phyloP scores from a whole-genome alignment of 306 rosid species.

The Dalbergia cultrata region DNA sequence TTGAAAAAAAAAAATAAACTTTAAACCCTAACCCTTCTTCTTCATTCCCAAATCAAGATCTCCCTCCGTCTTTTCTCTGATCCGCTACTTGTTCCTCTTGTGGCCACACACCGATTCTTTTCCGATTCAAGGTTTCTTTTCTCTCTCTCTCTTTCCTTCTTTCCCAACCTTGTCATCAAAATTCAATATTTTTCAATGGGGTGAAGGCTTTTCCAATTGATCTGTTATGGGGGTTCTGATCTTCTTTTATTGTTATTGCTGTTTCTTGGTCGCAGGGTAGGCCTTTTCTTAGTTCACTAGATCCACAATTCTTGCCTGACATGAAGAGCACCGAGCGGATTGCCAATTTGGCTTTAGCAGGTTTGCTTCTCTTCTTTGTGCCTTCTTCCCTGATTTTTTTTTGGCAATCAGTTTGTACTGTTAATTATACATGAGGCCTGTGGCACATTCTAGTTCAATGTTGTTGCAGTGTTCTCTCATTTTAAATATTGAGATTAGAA shows the following conservation, averaged over 20 bases:
- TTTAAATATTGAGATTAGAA: no score
- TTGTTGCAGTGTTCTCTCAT: background rate
- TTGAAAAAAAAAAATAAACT: no score
- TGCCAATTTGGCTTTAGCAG: slow-evolving; percentile 90
- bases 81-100: slow-evolving; percentile 50
- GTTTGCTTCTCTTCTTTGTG: slow-evolving; percentile 50
- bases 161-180: background rate
- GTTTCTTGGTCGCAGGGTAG: slow-evolving; percentile 63
- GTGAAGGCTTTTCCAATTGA: background rate
- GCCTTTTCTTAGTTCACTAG: slow-evolving; percentile 50
- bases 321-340: slow-evolving; percentile 89
- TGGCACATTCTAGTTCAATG: slow-evolving; percentile 1
- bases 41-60: slow-evolving; percentile 33
- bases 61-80: slow-evolving; percentile 55
- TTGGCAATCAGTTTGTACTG: background rate
- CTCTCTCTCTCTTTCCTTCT: slow-evolving; percentile 1
- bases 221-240: slow-evolving; percentile 17
- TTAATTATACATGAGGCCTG: background rate
- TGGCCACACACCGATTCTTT: slow-evolving; percentile 48
- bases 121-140: slow-evolving; percentile 38
- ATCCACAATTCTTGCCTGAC: slow-evolving; percentile 44
- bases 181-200: background rate
- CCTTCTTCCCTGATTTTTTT: background rate
- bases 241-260: background rate
- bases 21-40: slow-evolving; percentile 69